A percentile compares a stretch with the other conserved stretches of the same genome.
Conservation (phyloP, 495 filamentous ascomycete species). For the Aspergillus hancockii region DNA sequence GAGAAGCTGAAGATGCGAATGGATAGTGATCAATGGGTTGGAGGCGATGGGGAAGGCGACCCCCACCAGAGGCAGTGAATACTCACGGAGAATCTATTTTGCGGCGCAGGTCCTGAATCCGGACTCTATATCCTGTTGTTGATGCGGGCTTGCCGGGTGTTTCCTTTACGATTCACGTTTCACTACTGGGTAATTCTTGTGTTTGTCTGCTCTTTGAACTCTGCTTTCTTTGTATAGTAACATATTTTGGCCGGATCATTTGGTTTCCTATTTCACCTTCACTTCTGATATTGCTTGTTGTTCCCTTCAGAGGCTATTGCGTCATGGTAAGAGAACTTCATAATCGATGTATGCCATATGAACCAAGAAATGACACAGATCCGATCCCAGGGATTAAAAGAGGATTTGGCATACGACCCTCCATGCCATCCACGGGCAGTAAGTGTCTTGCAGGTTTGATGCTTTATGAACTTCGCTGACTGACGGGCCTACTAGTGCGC, state of each 20-base stretch:
- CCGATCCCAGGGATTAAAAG: slow-evolving; percentile 55
- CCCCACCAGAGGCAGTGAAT: slow-evolving; percentile 26
- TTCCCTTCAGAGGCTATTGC: slow-evolving; percentile 13
- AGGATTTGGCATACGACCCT: slow-evolving; percentile 72
- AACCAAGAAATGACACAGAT: slow-evolving; percentile 12
- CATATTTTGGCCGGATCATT: not conserved
- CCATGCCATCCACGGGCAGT: slow-evolving; percentile 90
- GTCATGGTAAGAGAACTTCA: slow-evolving; percentile 48
- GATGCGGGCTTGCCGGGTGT: not conserved
- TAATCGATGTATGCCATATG: not conserved
- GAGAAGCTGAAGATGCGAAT: slow-evolving; percentile 16
- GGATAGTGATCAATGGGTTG: slow-evolving; percentile 8
- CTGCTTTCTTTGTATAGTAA: not conserved
- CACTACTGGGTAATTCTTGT: not conserved
- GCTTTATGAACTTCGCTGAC: slow-evolving; percentile 16
- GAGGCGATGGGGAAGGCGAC: slow-evolving; percentile 21
- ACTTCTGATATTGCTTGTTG: not conserved
- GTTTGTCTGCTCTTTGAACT: not conserved
- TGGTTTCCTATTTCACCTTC: not conserved
- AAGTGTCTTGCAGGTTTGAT: slow-evolving; percentile 36
- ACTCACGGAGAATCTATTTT: slow-evolving; percentile 46
- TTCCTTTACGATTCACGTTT: not conserved
- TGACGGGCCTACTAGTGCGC: slow-evolving; percentile 61
- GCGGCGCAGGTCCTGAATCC: slow-evolving; percentile 25
- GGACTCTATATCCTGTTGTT: not conserved